Evolutionary conservation across 352 stramenopile genomes (phyloP).

Genomic region (Blastocystis sp.): DNA sequence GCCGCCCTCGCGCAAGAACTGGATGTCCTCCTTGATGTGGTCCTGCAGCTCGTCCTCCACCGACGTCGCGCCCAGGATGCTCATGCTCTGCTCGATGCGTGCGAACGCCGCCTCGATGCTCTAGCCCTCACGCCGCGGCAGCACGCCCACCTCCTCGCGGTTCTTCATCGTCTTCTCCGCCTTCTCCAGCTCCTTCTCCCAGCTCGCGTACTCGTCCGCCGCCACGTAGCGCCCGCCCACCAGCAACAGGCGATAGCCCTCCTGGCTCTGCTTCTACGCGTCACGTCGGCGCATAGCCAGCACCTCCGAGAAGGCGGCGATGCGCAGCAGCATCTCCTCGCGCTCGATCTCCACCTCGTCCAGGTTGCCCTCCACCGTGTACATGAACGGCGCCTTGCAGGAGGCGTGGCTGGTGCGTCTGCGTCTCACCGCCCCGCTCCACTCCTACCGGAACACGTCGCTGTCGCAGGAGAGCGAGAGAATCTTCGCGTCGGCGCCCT

Average conservation of each 20-base stretch:
- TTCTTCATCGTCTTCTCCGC: slow-evolving; percentile 64
- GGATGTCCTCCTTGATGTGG: slow-evolving; percentile 57
- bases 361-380: background rate
- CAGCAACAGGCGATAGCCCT: slow-evolving; percentile 65
- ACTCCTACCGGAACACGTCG: slow-evolving; percentile 13
- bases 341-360: slow-evolving; percentile 50
- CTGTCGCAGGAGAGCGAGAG: slow-evolving; percentile 32
- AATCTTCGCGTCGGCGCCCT: slow-evolving; percentile 61
- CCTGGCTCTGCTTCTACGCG: background rate
- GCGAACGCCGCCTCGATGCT: slow-evolving; percentile 45
- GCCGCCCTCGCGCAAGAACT: slow-evolving; percentile 50
- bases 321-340: background rate
- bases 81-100: slow-evolving; percentile 43
- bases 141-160: slow-evolving; percentile 23
- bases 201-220: slow-evolving; percentile 19
- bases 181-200: slow-evolving; percentile 39
- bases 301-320: slow-evolving; percentile 13
- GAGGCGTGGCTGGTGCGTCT: background rate
- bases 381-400: background rate
- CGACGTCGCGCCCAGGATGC: slow-evolving; percentile 33
- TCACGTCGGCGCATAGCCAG: background rate
- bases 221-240: slow-evolving; percentile 39
- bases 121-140: background rate
- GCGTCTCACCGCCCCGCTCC: background rate
- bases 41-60: slow-evolving; percentile 66